phyloP scores from a whole-genome alignment of 169 alveolate species.

The Perkinsus marinus region DNA sequence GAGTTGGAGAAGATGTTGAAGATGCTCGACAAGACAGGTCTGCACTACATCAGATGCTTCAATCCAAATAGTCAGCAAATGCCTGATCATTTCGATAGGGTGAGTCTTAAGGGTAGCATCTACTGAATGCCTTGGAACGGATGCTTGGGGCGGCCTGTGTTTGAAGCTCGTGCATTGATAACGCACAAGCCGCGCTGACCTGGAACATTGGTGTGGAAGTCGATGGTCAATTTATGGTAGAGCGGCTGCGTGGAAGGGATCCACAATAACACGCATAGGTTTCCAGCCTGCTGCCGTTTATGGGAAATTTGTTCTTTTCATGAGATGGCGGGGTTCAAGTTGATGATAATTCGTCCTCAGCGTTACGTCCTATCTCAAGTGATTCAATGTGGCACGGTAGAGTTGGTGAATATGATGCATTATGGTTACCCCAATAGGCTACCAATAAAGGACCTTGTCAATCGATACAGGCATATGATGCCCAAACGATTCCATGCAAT shows the following conservation, averaged over 20 bases:
- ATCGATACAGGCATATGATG: constrained; percentile 8
- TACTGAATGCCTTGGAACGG: too few species aligned
- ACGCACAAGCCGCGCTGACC: too few species aligned
- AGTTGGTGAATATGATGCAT: constrained; percentile 33
- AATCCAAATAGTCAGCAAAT: not conserved
- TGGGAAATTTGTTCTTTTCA: too few species aligned
- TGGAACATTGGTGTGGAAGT: too few species aligned
- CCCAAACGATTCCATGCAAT: constrained; percentile 11
- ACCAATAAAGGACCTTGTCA: constrained; percentile 8
- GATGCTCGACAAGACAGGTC: not conserved
- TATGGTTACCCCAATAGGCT: constrained; percentile 32
- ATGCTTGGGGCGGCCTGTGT: too few species aligned
- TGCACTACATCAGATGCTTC: constrained; percentile 5
- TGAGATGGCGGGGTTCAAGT: too few species aligned
- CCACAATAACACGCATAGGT: too few species aligned
- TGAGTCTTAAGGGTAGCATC: too few species aligned
- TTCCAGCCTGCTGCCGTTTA: too few species aligned
- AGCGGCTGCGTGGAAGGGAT: too few species aligned
- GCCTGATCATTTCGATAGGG: not conserved
- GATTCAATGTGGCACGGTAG: constrained; percentile 31
- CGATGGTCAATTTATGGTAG: too few species aligned
- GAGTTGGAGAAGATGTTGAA: constrained; percentile 4
- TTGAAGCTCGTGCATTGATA: too few species aligned
- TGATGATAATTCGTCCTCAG: not conserved
- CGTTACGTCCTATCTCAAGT: constrained; percentile 21